Evolutionary conservation across 768 basidiomycete species (phyloP).

Genomic region (Leccinum pellstonianum): DNA sequence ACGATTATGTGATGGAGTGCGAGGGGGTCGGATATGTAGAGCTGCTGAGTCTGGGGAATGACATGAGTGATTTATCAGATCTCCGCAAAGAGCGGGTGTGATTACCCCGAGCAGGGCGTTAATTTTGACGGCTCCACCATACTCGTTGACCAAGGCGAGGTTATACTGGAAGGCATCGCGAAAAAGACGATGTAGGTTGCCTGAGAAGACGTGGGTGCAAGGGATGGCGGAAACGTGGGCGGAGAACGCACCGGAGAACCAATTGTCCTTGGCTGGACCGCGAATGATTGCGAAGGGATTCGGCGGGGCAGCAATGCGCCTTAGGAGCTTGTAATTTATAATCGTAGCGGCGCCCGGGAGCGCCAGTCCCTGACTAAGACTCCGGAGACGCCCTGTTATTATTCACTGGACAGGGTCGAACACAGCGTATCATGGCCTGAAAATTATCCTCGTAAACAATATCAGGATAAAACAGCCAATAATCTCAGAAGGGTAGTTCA

Average conservation of each 20-base stretch:
- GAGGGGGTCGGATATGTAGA: constrained; percentile 39
- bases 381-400: no score
- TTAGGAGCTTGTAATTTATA: constrained; percentile 14
- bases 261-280: constrained; percentile 35
- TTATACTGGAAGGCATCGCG: constrained; percentile 35
- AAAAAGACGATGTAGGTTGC: constrained; percentile 34
- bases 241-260: constrained; percentile 31
- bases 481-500: no score
- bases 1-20: constrained; percentile 39
- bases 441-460: no score
- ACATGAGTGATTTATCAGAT: background rate
- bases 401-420: no score
- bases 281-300: constrained; percentile 25
- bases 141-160: constrained; percentile 27
- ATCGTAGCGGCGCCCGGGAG: no score
- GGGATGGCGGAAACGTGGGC: no score
- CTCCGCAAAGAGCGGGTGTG: background rate
- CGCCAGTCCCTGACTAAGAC: no score
- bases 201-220: constrained; percentile 14
- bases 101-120: constrained; percentile 37
- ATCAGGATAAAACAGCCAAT: no score
- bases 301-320: constrained; percentile 3
- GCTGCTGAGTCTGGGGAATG: constrained; percentile 21
- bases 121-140: constrained; percentile 37
- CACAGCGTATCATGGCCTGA: no score